A percentile compares a stretch with the other conserved stretches of the same genome.
Conservation (phyloP, 108 stramenopile genomes). For the Phaeodactylum tricornutum region DNA sequence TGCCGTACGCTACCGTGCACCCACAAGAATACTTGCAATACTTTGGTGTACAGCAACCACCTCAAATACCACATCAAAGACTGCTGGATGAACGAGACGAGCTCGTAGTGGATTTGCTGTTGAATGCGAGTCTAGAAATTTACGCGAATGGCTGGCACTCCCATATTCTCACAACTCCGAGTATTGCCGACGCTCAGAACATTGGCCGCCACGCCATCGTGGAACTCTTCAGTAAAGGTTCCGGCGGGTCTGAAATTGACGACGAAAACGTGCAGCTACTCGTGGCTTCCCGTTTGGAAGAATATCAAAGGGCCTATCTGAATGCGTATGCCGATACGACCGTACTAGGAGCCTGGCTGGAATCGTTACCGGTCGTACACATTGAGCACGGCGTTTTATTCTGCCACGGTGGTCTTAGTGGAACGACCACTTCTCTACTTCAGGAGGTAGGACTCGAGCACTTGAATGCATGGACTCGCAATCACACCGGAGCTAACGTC, state of each 20-base stretch:
- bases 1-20: slow-evolving; percentile 43
- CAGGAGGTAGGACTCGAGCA: slow-evolving; percentile 22
- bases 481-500: slow-evolving; percentile 24
- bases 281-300: slow-evolving; percentile 24
- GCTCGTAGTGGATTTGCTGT: slow-evolving; percentile 37
- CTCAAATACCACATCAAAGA: too few species aligned
- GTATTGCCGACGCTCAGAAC: slow-evolving; percentile 11
- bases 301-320: slow-evolving; percentile 34
- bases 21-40: slow-evolving; percentile 49
- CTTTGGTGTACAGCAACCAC: too few species aligned
- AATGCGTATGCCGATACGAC: slow-evolving; percentile 34
- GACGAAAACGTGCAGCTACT: slow-evolving; percentile 16
- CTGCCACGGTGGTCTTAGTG: slow-evolving; percentile 42
- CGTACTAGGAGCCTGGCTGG: slow-evolving; percentile 34
- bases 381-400: slow-evolving; percentile 30
- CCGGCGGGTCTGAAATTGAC: slow-evolving; percentile 18
- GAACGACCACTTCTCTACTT: slow-evolving; percentile 9
- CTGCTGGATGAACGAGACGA: slow-evolving; percentile 6
- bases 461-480: slow-evolving; percentile 14
- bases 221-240: too few species aligned
- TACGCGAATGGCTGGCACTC: slow-evolving; percentile 24
- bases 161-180: slow-evolving; percentile 16
- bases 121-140: slow-evolving; percentile 41
- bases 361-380: slow-evolving; percentile 26
- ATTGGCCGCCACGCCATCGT: slow-evolving; percentile 23